Conservation (phyloP, 2,329 filamentous ascomycete genomes). For the Ophioceras dolichostomum region DNA sequence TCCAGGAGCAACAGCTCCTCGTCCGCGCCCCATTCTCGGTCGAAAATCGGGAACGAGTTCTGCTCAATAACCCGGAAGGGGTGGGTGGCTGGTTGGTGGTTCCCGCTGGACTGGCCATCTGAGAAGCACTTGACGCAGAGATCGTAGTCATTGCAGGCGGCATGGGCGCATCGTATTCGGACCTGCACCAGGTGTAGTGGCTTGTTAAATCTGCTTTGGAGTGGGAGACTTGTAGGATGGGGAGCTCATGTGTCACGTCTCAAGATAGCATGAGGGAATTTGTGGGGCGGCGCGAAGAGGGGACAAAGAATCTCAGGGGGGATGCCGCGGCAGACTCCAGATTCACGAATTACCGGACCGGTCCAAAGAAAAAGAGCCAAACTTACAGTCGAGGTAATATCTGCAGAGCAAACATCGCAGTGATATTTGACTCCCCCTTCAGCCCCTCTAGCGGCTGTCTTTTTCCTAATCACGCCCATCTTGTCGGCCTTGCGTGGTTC, state of each 20-base stretch:
- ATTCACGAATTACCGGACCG: no score
- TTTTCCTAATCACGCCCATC: conserved; percentile 96
- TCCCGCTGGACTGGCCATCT: conserved; percentile 65
- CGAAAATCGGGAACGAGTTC: conserved; percentile 95
- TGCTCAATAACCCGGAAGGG: conserved; percentile 92
- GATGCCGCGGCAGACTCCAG: no score
- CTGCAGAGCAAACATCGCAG: conserved; percentile 91
- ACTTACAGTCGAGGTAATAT: conserved; percentile 91
- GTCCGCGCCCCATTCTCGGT: conserved; percentile 90
- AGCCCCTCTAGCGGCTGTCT: conserved; percentile 72
- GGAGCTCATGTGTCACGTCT: no score
- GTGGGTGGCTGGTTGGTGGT: conserved; percentile 79
- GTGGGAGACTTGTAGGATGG: no score
- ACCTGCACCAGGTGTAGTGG: no score
- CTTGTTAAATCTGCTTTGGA: no score
- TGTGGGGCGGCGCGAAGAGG: not conserved
- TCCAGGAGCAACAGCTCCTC: conserved; percentile 90
- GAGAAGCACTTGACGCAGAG: conserved; percentile 93
- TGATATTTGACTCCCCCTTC: conserved; percentile 92
- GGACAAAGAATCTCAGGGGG: conserved; percentile 3
- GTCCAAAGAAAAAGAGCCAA: conserved; percentile 3
- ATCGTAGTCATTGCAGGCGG: conserved; percentile 84
- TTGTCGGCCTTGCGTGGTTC: no score
- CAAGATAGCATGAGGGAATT: not conserved
- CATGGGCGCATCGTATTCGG: conserved; percentile 81